Conservation (phyloP, 1,284 basidiomycete species). For the Melampsora americana region DNA sequence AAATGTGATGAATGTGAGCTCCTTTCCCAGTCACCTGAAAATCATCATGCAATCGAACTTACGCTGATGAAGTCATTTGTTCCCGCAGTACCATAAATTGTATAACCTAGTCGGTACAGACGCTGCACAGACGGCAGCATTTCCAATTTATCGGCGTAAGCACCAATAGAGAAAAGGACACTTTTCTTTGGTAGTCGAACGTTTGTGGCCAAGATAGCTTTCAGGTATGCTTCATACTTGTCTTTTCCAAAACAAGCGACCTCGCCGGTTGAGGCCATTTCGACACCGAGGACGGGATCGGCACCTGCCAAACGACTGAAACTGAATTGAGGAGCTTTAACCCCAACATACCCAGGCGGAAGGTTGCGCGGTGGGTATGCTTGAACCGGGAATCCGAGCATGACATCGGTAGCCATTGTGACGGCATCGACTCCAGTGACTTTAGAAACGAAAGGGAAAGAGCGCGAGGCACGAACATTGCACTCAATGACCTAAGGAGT, state of each 20-base stretch:
- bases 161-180: conserved; percentile 87
- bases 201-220: conserved; percentile 92
- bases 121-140: conserved; percentile 94
- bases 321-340: conserved; percentile 98
- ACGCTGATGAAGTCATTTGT: conserved; percentile 92
- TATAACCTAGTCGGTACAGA: conserved; percentile 87
- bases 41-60: conserved; percentile 56
- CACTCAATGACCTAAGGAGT: conserved; percentile 89
- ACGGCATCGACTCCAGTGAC: conserved; percentile 96
- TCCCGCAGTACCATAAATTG: conserved; percentile 93
- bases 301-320: conserved; percentile 93
- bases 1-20: not conserved
- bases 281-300: conserved; percentile 96
- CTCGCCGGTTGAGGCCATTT: conserved; percentile 99
- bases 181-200: conserved; percentile 93
- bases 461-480: conserved; percentile 93
- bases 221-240: conserved; percentile 97
- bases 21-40: not conserved
- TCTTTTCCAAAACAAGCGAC: conserved; percentile 97
- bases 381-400: conserved; percentile 84
- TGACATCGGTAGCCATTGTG: conserved; percentile 96
- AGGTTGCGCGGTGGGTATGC: conserved; percentile 73
- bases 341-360: conserved; percentile 88
- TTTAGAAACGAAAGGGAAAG: conserved; percentile 98
- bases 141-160: conserved; percentile 96